phyloP scores from a whole-genome alignment of 352 stramenopile genomes.

The Phytophthora cajani region DNA sequence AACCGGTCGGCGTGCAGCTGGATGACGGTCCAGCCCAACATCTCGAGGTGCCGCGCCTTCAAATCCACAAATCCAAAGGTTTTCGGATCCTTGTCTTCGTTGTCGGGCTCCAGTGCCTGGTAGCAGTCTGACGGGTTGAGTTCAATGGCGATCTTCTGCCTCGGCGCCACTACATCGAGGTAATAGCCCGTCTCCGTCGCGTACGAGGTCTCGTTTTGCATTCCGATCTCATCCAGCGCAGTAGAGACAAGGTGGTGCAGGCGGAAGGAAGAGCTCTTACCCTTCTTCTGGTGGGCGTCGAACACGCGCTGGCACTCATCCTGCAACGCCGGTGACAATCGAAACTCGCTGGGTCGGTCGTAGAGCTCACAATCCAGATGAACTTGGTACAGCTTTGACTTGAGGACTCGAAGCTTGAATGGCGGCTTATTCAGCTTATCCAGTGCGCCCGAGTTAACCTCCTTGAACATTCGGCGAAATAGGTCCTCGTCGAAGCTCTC shows the following conservation, averaged over 20 bases:
- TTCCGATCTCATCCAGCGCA: conserved; percentile 60
- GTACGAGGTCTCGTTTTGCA: conserved; percentile 44
- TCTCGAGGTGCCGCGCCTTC: conserved; percentile 69
- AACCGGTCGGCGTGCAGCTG: conserved; percentile 65
- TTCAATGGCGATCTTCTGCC: conserved; percentile 70
- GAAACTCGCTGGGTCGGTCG: conserved; percentile 38
- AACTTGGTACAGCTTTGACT: conserved; percentile 68
- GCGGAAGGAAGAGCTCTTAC: conserved; percentile 66
- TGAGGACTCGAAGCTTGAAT: conserved; percentile 47
- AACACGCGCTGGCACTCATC: conserved; percentile 57
- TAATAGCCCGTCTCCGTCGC: conserved; percentile 53
- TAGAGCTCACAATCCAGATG: conserved; percentile 65
- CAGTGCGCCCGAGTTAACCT: conserved; percentile 48
- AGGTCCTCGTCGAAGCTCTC: conserved; percentile 66
- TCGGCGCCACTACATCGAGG: conserved; percentile 57
- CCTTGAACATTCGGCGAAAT: conserved; percentile 49
- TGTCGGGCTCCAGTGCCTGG: conserved; percentile 39
- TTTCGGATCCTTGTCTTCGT: conserved; percentile 50
- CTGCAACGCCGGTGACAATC: conserved; percentile 34
- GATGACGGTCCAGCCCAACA: conserved; percentile 75
- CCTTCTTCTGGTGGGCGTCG: conserved; percentile 49
- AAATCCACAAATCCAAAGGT: conserved; percentile 65
- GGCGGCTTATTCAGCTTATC: conserved; percentile 41
- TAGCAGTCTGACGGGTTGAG: conserved; percentile 67
- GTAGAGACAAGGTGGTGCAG: conserved; percentile 62